Conservation (phyloP, 148 eudicot species). For the Oxyria digyna region DNA sequence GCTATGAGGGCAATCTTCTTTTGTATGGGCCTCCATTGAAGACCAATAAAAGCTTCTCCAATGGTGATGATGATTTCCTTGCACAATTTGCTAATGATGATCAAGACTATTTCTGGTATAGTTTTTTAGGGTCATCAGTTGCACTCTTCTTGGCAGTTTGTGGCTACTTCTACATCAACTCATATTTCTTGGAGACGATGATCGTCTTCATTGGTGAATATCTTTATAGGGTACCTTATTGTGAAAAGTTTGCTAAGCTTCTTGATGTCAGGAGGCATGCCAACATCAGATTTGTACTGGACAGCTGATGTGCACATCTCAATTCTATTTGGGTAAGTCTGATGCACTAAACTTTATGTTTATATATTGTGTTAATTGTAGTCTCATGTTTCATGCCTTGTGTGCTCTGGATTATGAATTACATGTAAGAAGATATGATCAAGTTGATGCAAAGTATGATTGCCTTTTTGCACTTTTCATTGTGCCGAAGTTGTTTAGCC, state of each 20-base stretch:
- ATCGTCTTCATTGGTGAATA: background rate
- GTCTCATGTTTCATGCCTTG: no score
- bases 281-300: conserved; percentile 2
- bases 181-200: background rate
- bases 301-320: background rate
- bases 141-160: background rate
- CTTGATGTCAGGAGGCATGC: background rate
- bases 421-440: no score
- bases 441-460: background rate
- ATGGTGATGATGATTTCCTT: background rate
- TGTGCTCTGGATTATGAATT: no score
- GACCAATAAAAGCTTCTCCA: background rate
- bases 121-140: background rate
- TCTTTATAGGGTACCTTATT: background rate
- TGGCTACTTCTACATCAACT: background rate
- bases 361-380: no score
- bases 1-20: conserved; percentile 12
- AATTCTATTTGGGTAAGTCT: no score
- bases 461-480: background rate
- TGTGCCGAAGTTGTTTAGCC: no score
- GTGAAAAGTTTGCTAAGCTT: background rate
- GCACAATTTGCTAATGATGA: background rate
- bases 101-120: background rate
- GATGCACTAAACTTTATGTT: no score
- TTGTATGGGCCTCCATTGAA: conserved; percentile 4